Conservation (phyloP, 306 rosid species). For the Luffa acutangula region DNA sequence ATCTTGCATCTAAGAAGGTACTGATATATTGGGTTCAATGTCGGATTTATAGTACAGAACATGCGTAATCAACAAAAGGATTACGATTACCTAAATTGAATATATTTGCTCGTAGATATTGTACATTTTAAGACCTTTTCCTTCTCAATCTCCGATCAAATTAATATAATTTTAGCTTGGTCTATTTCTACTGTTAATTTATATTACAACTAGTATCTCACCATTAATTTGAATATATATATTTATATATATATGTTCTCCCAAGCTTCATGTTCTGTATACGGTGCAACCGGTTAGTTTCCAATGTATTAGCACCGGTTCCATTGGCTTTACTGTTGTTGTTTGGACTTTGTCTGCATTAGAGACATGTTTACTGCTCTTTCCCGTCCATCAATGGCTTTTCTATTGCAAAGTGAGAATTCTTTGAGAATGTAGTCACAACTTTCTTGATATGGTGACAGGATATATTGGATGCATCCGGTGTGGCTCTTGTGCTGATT, state of each 20-base stretch:
- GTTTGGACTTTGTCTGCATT: neutral
- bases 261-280: neutral
- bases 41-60: neutral
- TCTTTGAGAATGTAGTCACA: neutral
- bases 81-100: neutral
- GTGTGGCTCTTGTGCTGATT: conserved; percentile 76
- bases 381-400: neutral
- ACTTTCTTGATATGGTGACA: conserved; percentile 19
- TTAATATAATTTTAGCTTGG: neutral
- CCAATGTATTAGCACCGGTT: neutral
- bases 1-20: conserved; percentile 90
- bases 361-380: neutral
- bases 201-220: neutral
- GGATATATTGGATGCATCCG: conserved; percentile 80
- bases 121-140: neutral
- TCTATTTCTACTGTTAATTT: neutral
- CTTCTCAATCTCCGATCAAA: neutral
- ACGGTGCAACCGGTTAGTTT: neutral
- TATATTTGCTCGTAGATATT: neutral
- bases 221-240: neutral
- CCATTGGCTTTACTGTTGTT: neutral
- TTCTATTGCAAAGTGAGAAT: neutral
- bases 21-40: neutral
- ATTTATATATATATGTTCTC: too few relatives aligned
- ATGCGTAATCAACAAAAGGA: neutral